These are phyloP conservation scores for Fraxinus quadrangulata DNA, from an alignment of 257 asterid species.

Conservation along the genomic window DNA sequence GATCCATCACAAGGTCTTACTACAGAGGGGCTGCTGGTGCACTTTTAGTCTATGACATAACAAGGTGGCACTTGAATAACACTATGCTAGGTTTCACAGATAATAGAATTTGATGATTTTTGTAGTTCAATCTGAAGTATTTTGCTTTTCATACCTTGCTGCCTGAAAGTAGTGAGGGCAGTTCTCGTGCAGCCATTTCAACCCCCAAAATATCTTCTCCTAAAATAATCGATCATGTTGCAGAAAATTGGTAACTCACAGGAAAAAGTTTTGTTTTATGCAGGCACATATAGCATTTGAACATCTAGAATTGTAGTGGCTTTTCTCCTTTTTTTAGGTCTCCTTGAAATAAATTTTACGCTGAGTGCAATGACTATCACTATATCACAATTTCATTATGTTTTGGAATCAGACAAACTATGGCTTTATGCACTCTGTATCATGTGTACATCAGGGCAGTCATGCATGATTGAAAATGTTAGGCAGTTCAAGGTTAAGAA, in stretches of 20 bases:
- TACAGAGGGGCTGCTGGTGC: conserved; percentile 75
- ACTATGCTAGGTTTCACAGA: neutral
- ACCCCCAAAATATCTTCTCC: no score
- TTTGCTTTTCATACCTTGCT: conserved; percentile 1
- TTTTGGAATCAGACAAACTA: no score
- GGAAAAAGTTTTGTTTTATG: no score
- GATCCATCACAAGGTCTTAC: conserved; percentile 62
- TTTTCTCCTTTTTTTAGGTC: neutral
- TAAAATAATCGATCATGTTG: no score
- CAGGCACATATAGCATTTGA: no score
- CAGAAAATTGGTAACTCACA: no score
- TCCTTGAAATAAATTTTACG: neutral
- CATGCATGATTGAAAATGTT: no score
- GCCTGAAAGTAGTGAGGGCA: neutral
- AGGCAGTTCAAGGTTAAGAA: no score
- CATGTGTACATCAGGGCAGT: no score
- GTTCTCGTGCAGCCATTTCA: neutral
- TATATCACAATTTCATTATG: no score
- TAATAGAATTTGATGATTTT: conserved; percentile 10
- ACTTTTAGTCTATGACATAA: conserved; percentile 58
- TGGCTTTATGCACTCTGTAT: no score
- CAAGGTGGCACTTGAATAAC: conserved; percentile 38
- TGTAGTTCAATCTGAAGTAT: conserved; percentile 15
- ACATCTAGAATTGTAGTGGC: neutral
- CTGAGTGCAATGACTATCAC: no score